Evolutionary conservation across 495 filamentous ascomycete genomes (phyloP), one percentile per base, ranked within the genome.

Genomic region (Entonaema liquescens): DNA sequence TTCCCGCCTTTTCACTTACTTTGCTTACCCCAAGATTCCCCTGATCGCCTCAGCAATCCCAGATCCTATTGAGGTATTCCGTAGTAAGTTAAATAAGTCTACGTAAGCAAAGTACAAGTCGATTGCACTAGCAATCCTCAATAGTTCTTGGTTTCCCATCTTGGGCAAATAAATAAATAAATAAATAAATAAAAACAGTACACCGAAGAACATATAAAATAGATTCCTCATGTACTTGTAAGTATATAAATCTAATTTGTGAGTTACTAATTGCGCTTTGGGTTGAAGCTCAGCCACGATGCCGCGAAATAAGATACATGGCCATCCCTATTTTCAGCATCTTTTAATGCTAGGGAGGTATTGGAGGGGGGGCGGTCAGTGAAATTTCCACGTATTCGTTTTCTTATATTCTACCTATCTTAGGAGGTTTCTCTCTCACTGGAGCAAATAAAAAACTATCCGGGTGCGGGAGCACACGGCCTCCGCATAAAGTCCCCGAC

Each of bases 331-430:
- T 44, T 44, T 44, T 19, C 35, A 38, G 35, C 35, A 15, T 38
- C 8, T 38, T 15, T 3, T n/a, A n/a, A 4, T 38, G 7, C 35
- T 13, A 3, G 15, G 2, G 40, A 11, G 5, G 47, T 26, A 26
- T 6, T 42, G 5, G 13, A 5, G 17, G 15, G 5, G 38, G 13
- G 49, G 49, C 49, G 49, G 49, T 52, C 49, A 52, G 28, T 36
- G 17, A 35, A 11, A 17, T 57, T 31, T 15, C 63, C 9, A 17
- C 68, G 68, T 67, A 67, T 59, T 67, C 68, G 62, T 71, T 67
- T 61, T 62, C 62, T 65, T 52, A 42, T 70, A 21, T 11, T 62
- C 11, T 52, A 13, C 21, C 21, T 13, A 25, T 6, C 29, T 26
- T 3, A 31, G 29, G 29, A 31, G 29, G 29, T 31, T 3, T 7